Percentiles rank a stretch among this genome's conserved stretches.
phyloP scores from a whole-genome alignment of 345 rosid genomes.

The Sonneratia caseolaris region DNA sequence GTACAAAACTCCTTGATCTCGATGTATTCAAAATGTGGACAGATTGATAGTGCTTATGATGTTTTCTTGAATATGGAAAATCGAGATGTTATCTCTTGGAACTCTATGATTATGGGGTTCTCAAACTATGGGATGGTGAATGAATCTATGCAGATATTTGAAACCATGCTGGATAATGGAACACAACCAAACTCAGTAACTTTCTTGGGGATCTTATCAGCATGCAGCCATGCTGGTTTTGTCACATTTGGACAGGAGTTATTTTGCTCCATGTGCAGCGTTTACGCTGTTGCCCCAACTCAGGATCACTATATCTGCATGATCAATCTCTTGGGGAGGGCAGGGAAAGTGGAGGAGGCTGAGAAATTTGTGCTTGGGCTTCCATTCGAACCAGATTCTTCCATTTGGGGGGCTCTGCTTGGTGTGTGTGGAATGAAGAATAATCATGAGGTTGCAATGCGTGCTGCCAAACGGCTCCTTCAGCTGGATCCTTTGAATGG shows the following conservation, averaged over 20 bases:
- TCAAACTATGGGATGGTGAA: slow-evolving; percentile 38
- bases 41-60: slow-evolving; percentile 26
- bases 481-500: slow-evolving; percentile 57
- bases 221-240: slow-evolving; percentile 43
- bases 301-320: slow-evolving; percentile 40
- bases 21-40: slow-evolving; percentile 53
- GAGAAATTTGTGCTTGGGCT: slow-evolving; percentile 31
- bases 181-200: slow-evolving; percentile 36
- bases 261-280: slow-evolving; percentile 26
- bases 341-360: slow-evolving; percentile 44
- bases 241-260: slow-evolving; percentile 22
- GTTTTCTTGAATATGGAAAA: slow-evolving; percentile 30
- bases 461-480: slow-evolving; percentile 40
- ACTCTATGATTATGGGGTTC: slow-evolving; percentile 48
- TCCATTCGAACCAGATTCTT: slow-evolving; percentile 26
- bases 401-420: slow-evolving; percentile 47
- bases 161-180: slow-evolving; percentile 30
- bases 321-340: slow-evolving; percentile 42
- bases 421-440: slow-evolving; percentile 43
- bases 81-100: slow-evolving; percentile 43
- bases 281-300: slow-evolving; percentile 23
- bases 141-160: slow-evolving; percentile 29
- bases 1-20: slow-evolving; percentile 41
- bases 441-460: slow-evolving; percentile 30
- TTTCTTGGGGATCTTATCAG: slow-evolving; percentile 38